Evolutionary conservation across 2,329 filamentous ascomycete genomes (phyloP), one percentile per base, ranked within the genome.

Genomic region (Pseudocercospora vitis): DNA sequence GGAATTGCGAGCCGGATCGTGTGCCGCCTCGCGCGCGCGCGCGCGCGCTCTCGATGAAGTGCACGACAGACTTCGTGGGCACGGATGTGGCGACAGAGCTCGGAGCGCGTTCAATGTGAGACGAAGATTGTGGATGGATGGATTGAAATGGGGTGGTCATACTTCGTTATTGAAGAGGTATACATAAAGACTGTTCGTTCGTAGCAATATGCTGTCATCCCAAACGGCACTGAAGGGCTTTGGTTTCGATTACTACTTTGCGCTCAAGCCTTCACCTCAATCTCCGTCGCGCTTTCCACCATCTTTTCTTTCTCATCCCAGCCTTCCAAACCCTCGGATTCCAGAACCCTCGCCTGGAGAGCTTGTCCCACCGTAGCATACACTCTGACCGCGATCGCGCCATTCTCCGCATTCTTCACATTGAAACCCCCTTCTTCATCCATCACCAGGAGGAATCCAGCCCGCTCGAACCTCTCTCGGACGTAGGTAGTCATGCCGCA

Each of bases 401-500:
- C 50, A 23, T 50, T 46, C 11, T 37, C 29, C 2, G 42, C 31
- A 14, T 39, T 50, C 3, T 21, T 18, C 4, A 31, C 46, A 18
- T 51, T 52, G n/a, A 52, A 47, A 16, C 48, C 55, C 11, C 47
- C 56, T 9, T 56, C 56, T 21, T 56, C 55, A 16, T 58, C 52
- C 14, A 59, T 37, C 5, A 61, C 52, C 11, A 64, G 18, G n/a
- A 52, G 35, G 42, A 65, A 63, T 2, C 55, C 53, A 2, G 60
- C 60, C 11, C 63, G 39, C 48, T 61, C 56, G 21, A 66, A 59
- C 18, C 63, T 51, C 16, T 54, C 55, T 4, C 58, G 51, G 6
- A 78, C 69, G 7, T 75, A 72, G 0, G 72, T 68, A 0, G 71
- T 71, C 68, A 82, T 70, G 5, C 75, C 75, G 1, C 77, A 74